phyloP scores from a whole-genome alignment of 306 rosid genomes.

The Vigna hirtella region DNA sequence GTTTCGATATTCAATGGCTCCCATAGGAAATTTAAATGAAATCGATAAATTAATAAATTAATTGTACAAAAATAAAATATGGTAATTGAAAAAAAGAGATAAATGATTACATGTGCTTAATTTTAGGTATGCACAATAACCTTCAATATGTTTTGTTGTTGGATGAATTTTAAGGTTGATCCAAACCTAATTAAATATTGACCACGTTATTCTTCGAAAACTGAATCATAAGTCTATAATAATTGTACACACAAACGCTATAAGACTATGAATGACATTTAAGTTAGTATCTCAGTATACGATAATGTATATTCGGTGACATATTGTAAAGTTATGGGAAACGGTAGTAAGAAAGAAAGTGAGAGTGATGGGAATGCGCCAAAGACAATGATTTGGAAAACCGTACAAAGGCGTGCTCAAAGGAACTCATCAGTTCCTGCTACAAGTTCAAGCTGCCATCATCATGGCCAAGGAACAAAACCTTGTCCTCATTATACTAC shows the following conservation, averaged over 20 bases:
- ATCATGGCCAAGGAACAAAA: neutral
- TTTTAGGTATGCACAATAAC: too few species aligned
- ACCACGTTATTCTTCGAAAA: too few species aligned
- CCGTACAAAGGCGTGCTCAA: constrained; percentile 3
- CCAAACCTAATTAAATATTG: too few species aligned
- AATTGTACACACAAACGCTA: too few species aligned
- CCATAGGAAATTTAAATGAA: neutral
- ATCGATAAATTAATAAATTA: neutral
- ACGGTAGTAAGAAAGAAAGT: neutral
- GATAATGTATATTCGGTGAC: too few species aligned
- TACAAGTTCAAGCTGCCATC: neutral
- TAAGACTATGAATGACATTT: too few species aligned
- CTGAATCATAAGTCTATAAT: too few species aligned
- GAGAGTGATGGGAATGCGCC: neutral
- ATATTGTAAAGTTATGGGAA: neutral
- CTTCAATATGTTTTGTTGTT: too few species aligned
- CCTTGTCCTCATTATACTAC: neutral
- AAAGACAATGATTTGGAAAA: neutral
- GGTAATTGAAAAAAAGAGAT: neutral
- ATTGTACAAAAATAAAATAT: neutral
- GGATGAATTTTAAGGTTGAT: too few species aligned
- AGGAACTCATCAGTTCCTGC: neutral
- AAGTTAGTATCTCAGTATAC: too few species aligned
- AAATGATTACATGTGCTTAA: too few species aligned
- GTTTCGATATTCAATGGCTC: neutral